A percentile compares a stretch with the other conserved stretches of the same genome.
Conservation (phyloP, 2,329 filamentous ascomycete genomes). For the Phaeosphaeriaceae sp. region DNA sequence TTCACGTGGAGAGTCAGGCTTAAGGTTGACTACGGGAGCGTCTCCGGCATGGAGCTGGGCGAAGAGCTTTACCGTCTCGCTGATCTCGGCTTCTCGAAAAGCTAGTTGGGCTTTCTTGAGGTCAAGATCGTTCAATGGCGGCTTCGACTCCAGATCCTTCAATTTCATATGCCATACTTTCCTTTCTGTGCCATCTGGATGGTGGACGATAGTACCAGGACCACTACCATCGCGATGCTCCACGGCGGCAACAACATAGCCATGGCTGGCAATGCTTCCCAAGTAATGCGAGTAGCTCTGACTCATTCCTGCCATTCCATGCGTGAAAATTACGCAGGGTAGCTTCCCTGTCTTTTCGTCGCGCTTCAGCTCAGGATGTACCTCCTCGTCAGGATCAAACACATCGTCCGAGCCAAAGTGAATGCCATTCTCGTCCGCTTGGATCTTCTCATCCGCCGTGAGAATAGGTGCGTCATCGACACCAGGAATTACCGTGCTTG, state of each 20-base stretch:
- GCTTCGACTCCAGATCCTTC: slow-evolving; percentile 41
- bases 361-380: slow-evolving; percentile 33
- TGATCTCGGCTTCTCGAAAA: slow-evolving; percentile 56
- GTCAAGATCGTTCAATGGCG: slow-evolving; percentile 42
- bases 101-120: slow-evolving; percentile 54
- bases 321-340: slow-evolving; percentile 56
- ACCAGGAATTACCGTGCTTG: slow-evolving; percentile 53
- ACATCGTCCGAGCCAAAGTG: slow-evolving; percentile 16
- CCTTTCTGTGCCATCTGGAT: slow-evolving; percentile 38
- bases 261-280: slow-evolving; percentile 56
- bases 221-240: slow-evolving; percentile 58
- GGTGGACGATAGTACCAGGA: slow-evolving; percentile 53
- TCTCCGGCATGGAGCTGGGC: slow-evolving; percentile 49
- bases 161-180: slow-evolving; percentile 49
- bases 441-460: slow-evolving; percentile 24
- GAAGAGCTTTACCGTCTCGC: slow-evolving; percentile 55
- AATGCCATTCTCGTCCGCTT: slow-evolving; percentile 26
- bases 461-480: slow-evolving; percentile 53
- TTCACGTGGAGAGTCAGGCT: slow-evolving; percentile 61
- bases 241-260: slow-evolving; percentile 55
- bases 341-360: slow-evolving; percentile 39
- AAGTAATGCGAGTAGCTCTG: slow-evolving; percentile 57
- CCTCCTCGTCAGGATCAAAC: slow-evolving; percentile 25
- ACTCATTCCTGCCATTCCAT: slow-evolving; percentile 56
- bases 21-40: slow-evolving; percentile 42